phyloP scores from a whole-genome alignment of 2,329 filamentous ascomycete species.

The Aotearoamyces nothofagi region DNA sequence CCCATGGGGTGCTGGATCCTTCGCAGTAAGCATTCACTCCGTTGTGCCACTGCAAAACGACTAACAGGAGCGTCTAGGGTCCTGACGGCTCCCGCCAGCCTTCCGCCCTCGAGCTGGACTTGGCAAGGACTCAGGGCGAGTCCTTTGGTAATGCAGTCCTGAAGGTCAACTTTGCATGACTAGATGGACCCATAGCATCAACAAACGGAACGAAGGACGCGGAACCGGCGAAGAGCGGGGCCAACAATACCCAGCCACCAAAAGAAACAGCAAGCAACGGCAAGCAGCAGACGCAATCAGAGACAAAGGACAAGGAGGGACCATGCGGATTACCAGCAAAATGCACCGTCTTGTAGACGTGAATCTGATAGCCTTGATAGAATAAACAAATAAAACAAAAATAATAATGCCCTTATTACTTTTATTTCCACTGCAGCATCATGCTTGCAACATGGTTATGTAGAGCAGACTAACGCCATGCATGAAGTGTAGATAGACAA shows the following conservation, averaged over 20 bases:
- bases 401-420: no score
- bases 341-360: slow-evolving; percentile 52
- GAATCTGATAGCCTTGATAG: no score
- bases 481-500: no score
- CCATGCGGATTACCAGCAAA: slow-evolving; percentile 67
- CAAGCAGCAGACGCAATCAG: slow-evolving; percentile 18
- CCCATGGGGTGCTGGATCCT: slow-evolving; percentile 90
- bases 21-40: slow-evolving; percentile 44
- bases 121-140: slow-evolving; percentile 75
- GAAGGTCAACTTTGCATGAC: slow-evolving; percentile 63
- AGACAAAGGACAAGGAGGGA: slow-evolving; percentile 41
- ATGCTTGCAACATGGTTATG: no score
- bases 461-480: no score
- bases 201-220: slow-evolving; percentile 9
- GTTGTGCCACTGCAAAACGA: slow-evolving; percentile 3
- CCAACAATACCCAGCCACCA: slow-evolving; percentile 11
- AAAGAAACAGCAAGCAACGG: slow-evolving; percentile 11
- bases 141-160: slow-evolving; percentile 63
- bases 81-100: slow-evolving; percentile 78
- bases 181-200: slow-evolving; percentile 41
- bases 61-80: slow-evolving; percentile 21
- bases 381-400: no score
- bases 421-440: no score
- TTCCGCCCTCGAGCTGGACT: slow-evolving; percentile 53
- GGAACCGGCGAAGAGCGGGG: slow-evolving; percentile 15